Evolutionary conservation across 176 grass and related monocot genomes (phyloP).

Genomic region (Saccharum spontaneum): DNA sequence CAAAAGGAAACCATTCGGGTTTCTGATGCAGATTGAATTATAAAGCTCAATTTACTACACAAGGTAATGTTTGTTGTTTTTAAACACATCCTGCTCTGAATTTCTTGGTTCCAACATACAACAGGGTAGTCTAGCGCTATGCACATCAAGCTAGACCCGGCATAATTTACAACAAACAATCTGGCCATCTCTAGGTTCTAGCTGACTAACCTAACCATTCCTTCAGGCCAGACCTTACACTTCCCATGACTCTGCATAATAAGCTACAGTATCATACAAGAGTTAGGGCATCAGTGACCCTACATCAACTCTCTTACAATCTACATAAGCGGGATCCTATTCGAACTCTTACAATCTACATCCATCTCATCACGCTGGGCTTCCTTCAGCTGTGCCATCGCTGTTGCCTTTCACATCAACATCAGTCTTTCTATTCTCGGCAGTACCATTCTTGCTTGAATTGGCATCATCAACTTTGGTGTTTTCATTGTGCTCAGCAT

Average conservation of each 20-base stretch:
- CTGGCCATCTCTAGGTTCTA: conserved; percentile 19
- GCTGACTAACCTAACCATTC: not conserved
- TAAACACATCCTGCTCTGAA: not conserved
- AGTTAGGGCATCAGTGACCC: not conserved
- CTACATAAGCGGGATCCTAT: not conserved
- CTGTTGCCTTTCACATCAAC: not conserved
- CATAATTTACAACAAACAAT: conserved; percentile 27
- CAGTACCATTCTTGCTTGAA: conserved; percentile 8
- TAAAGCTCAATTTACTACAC: not conserved
- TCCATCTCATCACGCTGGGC: not conserved
- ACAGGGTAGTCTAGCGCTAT: not conserved
- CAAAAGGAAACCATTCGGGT: not conserved
- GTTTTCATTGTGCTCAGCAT: conserved; percentile 3
- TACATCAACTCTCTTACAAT: not conserved
- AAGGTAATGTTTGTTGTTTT: not conserved
- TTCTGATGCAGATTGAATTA: not conserved
- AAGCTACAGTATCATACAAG: conserved; percentile 22
- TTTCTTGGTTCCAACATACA: not conserved
- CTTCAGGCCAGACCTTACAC: not conserved
- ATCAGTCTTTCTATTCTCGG: not conserved
- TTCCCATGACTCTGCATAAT: not conserved
- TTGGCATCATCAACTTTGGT: conserved; percentile 13
- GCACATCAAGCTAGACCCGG: conserved; percentile 1
- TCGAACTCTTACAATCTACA: not conserved
- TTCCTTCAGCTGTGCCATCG: not conserved